Percentiles rank a stretch among this genome's conserved stretches.
phyloP scores from a whole-genome alignment of 129 eudicot species.

The Pulicaria dysenterica region DNA sequence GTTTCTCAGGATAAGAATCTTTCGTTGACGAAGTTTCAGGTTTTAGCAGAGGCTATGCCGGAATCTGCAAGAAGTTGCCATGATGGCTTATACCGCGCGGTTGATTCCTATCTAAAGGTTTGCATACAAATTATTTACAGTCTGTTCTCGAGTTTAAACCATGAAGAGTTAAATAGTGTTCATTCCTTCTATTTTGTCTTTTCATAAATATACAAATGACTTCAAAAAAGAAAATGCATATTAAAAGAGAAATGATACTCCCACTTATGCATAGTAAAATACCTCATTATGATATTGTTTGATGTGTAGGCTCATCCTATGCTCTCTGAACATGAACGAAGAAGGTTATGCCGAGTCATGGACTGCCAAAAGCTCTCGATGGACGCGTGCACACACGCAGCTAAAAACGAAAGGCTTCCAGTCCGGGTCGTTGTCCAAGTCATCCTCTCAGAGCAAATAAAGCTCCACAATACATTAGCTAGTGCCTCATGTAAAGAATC shows the following conservation, averaged over 20 bases:
- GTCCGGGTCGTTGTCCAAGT: constrained; percentile 76
- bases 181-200: no score
- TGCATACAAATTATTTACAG: no score
- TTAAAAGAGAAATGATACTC: no score
- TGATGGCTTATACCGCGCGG: constrained; percentile 87
- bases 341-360: constrained; percentile 80
- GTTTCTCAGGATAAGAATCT: constrained; percentile 74
- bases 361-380: constrained; percentile 84
- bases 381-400: constrained; percentile 90
- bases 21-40: constrained; percentile 78
- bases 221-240: no score
- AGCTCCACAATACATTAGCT: constrained; percentile 69
- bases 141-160: no score
- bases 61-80: constrained; percentile 86
- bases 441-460: constrained; percentile 88
- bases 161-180: no score
- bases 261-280: no score
- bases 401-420: constrained; percentile 91
- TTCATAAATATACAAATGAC: no score
- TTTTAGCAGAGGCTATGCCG: constrained; percentile 88
- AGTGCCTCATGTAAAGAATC: constrained; percentile 53
- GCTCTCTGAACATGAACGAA: constrained; percentile 80
- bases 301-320: constrained; percentile 77
- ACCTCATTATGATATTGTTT: neutral
- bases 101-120: constrained; percentile 94